Conservation (phyloP, 192 early-diverging fungal species). For the Spizellomyces sp. region DNA sequence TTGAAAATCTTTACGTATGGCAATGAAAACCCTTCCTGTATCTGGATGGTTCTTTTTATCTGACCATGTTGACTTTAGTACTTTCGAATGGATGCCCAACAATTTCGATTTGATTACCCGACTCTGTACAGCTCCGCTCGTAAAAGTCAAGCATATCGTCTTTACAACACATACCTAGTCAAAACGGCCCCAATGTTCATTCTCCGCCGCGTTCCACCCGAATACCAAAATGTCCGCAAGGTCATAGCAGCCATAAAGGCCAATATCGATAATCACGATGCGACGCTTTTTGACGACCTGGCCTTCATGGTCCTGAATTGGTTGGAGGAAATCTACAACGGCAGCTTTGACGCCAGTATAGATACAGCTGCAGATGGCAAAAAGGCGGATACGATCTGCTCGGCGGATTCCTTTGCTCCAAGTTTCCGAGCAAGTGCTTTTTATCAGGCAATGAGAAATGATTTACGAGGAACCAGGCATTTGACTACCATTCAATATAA, state of each 20-base stretch:
- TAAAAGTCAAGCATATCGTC: constrained; percentile 30
- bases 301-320: constrained; percentile 36
- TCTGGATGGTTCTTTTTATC: constrained; percentile 1
- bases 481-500: constrained; percentile 46
- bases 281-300: constrained; percentile 46
- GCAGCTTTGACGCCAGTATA: constrained; percentile 18
- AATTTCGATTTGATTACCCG: constrained; percentile 40
- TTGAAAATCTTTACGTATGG: constrained; percentile 42
- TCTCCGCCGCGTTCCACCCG: constrained; percentile 16
- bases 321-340: constrained; percentile 40
- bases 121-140: constrained; percentile 30
- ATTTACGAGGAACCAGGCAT: constrained; percentile 45
- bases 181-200: constrained; percentile 32
- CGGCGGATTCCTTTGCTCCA: not conserved
- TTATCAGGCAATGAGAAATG: constrained; percentile 48
- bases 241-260: constrained; percentile 29
- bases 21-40: not conserved
- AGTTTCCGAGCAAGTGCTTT: constrained; percentile 41
- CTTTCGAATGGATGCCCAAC: constrained; percentile 43
- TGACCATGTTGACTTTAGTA: constrained; percentile 26
- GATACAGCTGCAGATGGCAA: constrained; percentile 17
- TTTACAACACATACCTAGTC: constrained; percentile 46
- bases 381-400: not conserved
- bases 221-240: constrained; percentile 22
- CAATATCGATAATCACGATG: constrained; percentile 34